These are phyloP conservation scores for Podospora fimiseda DNA, from an alignment of 495 filamentous ascomycete genomes.

Conservation along the genomic window DNA sequence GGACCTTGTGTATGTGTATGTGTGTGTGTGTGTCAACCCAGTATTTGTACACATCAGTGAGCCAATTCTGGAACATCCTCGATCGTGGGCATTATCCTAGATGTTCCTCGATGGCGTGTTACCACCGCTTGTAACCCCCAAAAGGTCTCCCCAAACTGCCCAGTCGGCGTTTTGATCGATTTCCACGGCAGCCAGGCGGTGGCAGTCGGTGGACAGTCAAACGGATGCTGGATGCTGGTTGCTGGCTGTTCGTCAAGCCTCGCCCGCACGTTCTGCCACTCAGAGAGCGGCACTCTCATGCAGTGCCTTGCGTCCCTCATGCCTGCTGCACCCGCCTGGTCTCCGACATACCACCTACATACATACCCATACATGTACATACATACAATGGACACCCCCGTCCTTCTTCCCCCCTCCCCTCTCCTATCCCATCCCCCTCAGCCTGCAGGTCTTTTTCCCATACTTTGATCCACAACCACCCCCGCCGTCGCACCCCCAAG, in stretches of 20 bases:
- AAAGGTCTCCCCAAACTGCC: conserved; percentile 1
- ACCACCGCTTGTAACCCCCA: conserved; percentile 30
- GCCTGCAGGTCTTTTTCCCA: conserved; percentile 40
- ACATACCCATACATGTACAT: conserved; percentile 25
- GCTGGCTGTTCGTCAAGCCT: conserved; percentile 20
- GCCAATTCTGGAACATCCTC: conserved; percentile 15
- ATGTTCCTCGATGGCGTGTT: conserved; percentile 38
- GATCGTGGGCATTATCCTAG: conserved; percentile 28
- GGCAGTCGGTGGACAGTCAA: not conserved
- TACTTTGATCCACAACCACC: conserved; percentile 31
- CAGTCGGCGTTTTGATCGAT: conserved; percentile 22
- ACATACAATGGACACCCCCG: conserved; percentile 30
- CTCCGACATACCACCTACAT: conserved; percentile 7
- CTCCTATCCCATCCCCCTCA: conserved; percentile 20
- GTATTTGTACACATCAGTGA: not conserved
- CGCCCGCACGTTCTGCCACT: conserved; percentile 21
- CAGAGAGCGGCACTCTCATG: conserved; percentile 29
- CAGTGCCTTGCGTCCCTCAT: conserved; percentile 35
- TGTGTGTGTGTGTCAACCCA: not conserved
- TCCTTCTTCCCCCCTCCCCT: conserved; percentile 14
- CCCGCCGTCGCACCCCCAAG: conserved; percentile 24
- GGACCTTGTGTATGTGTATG: not conserved
- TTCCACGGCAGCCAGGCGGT: conserved; percentile 16
- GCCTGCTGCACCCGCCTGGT: conserved; percentile 30
- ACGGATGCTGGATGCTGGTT: not conserved